These are phyloP conservation scores for Globisporangium orthogonon DNA, from an alignment of 352 stramenopile species.

Conservation along the genomic window DNA sequence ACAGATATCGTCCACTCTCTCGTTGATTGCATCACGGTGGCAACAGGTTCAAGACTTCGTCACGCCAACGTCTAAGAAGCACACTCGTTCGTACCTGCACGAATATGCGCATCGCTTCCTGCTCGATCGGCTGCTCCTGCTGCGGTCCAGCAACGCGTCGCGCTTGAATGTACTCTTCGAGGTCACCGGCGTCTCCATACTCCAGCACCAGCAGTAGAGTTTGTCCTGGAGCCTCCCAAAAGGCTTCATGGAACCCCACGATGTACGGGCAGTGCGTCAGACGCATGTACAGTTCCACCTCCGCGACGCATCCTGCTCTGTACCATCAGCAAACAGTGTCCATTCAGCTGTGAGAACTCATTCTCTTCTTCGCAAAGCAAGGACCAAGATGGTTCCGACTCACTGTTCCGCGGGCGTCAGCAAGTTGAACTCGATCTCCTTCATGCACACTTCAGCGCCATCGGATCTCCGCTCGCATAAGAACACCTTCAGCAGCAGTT, in stretches of 20 bases:
- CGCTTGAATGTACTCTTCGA: conserved; percentile 33
- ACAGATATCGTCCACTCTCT: background rate
- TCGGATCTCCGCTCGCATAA: conserved; percentile 25
- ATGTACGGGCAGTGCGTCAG: conserved; percentile 53
- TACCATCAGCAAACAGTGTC: background rate
- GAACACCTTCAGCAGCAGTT: conserved; percentile 26
- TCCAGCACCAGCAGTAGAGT: conserved; percentile 59
- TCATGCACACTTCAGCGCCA: conserved; percentile 34
- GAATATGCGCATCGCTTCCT: conserved; percentile 25
- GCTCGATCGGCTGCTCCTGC: conserved; percentile 5
- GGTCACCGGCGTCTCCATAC: conserved; percentile 54
- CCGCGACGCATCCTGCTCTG: conserved; percentile 35
- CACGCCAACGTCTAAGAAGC: no score
- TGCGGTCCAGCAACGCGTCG: background rate
- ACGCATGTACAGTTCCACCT: conserved; percentile 35
- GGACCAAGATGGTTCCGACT: background rate
- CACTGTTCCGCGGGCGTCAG: conserved; percentile 35
- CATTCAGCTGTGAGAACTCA: background rate
- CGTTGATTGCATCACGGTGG: no score
- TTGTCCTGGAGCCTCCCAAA: conserved; percentile 26
- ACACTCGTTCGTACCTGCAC: background rate
- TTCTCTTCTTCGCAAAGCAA: background rate
- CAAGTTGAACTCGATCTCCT: conserved; percentile 50
- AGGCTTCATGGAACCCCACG: conserved; percentile 46
- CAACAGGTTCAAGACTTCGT: background rate